Base-by-base conservation (phyloP, 108 stramenopile species). In the Skeletonema tropicum region DNA sequence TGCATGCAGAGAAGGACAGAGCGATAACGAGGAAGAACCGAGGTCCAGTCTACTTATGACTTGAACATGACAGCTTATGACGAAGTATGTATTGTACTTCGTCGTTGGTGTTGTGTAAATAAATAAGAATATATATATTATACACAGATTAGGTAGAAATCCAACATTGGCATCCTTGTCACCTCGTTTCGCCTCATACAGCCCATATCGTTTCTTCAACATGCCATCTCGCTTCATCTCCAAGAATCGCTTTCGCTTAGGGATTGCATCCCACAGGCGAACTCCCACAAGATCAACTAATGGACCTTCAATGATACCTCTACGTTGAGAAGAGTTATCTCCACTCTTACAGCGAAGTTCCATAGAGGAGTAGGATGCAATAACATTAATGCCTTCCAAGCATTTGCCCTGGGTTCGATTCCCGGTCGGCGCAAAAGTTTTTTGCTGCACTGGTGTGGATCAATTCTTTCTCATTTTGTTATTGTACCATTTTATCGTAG, bases 351-450 rank as follows among this genome's bases (percentile, higher is more conserved):
- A 58, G 17, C 77, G 71, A 15, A 78, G 57, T 31, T 78, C 77
- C 70, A 78, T 78, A 26, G 70, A 78, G 2, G 69, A 70, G 67
- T 71, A 78, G 32, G 77, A 65, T 25, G 70, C 8, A 1, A 35
- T 91, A 94, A 94, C 90, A 94, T 94, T 85, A 86, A 84, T 85
- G 93, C 90, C 88, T 92, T 87, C 93, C 93, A 94, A 89, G 90
- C 90, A 85, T 84, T 87, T 88, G 91, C 89, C 93, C 89, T 80
- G 91, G 90, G 93, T 94, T 92, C 93, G 93, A 94, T 94, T 94
- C 93, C 91, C 93, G 87, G 92, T 71, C 77, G 86, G 82, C 80
- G 88, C 89, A 93, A 55, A 48, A 8, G 1, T 9, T 5, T 48
- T 52, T 52, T 52, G 32, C n/a, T n/a, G n/a, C n/a, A n/a, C n/a